Percentiles rank a stretch among this genome's conserved stretches.
Conservation (phyloP, 768 basidiomycete genomes). For the Rhodotorula toruloides region DNA sequence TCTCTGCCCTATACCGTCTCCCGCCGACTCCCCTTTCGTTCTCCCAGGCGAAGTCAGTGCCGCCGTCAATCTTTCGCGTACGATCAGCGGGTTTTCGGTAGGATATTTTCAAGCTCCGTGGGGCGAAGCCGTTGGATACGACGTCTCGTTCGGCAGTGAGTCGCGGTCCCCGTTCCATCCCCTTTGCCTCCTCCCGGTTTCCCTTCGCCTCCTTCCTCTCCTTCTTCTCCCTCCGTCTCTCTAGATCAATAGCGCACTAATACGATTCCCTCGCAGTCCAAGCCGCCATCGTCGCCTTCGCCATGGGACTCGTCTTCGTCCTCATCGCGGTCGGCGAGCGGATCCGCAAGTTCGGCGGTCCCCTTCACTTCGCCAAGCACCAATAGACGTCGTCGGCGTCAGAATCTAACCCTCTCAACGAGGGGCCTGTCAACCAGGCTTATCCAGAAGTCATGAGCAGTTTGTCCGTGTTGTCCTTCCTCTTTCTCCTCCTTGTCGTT, state of each 20-base stretch:
- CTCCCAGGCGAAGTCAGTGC: constrained; percentile 28
- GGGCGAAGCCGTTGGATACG: constrained; percentile 24
- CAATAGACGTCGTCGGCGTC: neutral
- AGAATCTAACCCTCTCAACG: constrained; percentile 11
- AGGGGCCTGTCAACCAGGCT: constrained; percentile 17
- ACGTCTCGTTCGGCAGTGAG: constrained; percentile 35
- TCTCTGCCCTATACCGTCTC: too few species aligned
- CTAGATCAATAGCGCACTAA: too few species aligned
- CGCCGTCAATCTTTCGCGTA: constrained; percentile 26
- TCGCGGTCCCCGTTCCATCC: neutral
- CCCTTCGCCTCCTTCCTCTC: neutral
- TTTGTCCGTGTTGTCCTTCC: neutral
- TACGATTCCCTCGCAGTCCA: too few species aligned
- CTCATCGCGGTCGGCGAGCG: constrained; percentile 33
- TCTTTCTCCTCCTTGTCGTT: neutral
- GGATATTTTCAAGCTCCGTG: constrained; percentile 33
- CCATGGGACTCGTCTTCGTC: constrained; percentile 14
- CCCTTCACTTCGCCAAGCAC: constrained; percentile 28
- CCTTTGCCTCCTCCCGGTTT: neutral
- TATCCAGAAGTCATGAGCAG: neutral
- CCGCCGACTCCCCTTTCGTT: too few species aligned
- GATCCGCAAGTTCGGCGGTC: constrained; percentile 27
- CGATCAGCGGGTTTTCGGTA: constrained; percentile 10
- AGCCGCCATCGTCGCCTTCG: constrained; percentile 34
- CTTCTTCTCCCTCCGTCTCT: neutral